Base-by-base conservation (phyloP, 441 rosid species). In the Syzygium malaccense region DNA sequence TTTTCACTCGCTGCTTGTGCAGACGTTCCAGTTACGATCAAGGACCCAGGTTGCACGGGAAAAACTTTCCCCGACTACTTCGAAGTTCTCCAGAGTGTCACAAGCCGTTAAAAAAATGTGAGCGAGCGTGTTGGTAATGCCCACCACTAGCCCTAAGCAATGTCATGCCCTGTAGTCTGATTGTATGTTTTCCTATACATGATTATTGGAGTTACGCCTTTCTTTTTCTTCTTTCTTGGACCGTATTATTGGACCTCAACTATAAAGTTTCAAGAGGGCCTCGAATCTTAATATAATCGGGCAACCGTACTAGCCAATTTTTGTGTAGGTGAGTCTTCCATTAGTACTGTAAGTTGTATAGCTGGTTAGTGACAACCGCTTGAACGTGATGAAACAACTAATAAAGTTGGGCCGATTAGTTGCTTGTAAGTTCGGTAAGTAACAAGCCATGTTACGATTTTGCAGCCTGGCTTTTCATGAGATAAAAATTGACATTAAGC, bases 61-160 rank as follows among this genome's bases (percentile, higher is more conserved):
- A 97, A 98, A 92, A 96, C 99, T 79, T 98, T 97, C 95, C 99
- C 99, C 0, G 95, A 97, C 91, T 98, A 96, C 93, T 98, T 98
- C 71, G 96, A 98, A 90, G 98, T 96, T 88, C 99, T 98, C 10
- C 91, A 96, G 89, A 95, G 94, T 79, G 93, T 93, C 90, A 92
- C 99, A 13, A 95, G 94, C 93, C 95, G 88, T 86, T 97, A 89
- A 94, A 86, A n/a, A 7, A 32, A 90, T 53, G 15, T 30, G 10
- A 85, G 32, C 8, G 3, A 14, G 58, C 1, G 25, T 18, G 79
- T 32, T 33, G 45, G 48, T 68, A 33, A 68, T 68, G 79, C 45
- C 79, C 4, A 19, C 45, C 80, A 11, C 80, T 33, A 71, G 15
- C 28, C 80, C 26, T 75, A 41, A 75, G 83, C 83, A 41, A 75